Conservation (phyloP, 1,139 yeast genomes). For the Geotrichum fermentans region DNA sequence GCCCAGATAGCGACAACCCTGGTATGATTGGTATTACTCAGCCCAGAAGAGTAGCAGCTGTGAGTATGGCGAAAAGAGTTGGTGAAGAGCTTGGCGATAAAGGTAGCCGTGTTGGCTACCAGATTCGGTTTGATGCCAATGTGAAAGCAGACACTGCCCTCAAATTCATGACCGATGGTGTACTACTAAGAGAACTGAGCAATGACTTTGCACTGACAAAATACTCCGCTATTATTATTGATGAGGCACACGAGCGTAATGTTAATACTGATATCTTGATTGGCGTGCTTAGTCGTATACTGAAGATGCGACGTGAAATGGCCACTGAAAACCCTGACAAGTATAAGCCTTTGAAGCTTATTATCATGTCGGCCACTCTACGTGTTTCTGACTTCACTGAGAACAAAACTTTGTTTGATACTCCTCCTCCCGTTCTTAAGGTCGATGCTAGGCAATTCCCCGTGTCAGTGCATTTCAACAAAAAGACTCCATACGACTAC, state of each 20-base stretch:
- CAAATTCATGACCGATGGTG: constrained; percentile 99
- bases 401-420: constrained; percentile 61
- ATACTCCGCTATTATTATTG: constrained; percentile 83
- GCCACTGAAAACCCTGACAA: constrained; percentile 33
- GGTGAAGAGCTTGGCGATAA: constrained; percentile 77
- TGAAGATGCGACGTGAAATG: constrained; percentile 60
- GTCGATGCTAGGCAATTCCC: constrained; percentile 96
- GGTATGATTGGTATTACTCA: constrained; percentile 96
- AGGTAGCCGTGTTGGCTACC: constrained; percentile 75
- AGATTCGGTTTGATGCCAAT: constrained; percentile 82
- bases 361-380: constrained; percentile 90
- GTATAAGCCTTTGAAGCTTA: constrained; percentile 52
- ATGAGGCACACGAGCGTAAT: constrained; percentile 97
- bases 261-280: constrained; percentile 92
- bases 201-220: constrained; percentile 71
- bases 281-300: constrained; percentile 89
- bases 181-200: constrained; percentile 86
- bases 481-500: constrained; percentile 71
- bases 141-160: constrained; percentile 67
- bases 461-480: constrained; percentile 85
- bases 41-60: constrained; percentile 98
- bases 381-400: constrained; percentile 91
- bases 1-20: constrained; percentile 58
- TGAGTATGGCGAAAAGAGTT: constrained; percentile 93
- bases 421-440: constrained; percentile 82